Evolutionary conservation across 441 rosid species (phyloP), one percentile per base, ranked within the genome.

Genomic region (Adansonia grandidieri): DNA sequence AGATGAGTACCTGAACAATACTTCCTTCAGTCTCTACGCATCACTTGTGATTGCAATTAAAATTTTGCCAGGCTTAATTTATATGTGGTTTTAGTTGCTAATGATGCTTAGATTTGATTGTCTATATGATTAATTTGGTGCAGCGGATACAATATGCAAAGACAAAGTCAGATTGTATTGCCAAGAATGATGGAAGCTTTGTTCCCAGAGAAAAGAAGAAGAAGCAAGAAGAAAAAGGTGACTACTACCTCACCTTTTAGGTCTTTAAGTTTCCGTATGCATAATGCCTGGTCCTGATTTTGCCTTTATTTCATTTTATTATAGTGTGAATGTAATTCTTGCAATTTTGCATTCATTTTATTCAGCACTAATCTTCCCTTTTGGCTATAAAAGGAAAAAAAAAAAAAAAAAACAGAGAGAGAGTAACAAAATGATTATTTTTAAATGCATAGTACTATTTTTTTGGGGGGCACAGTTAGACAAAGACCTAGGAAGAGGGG

Each of bases 141-240:
- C 89, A 93, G 98, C 87, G 94, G 57, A 90, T 96, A 78, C 98
- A 96, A 79, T 96, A 89, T 71, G 98, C 98, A 73, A 96, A 91
- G 85, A 80, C 91, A 60, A 96, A 91, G 85, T 90, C 98, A 0
- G 98, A 96, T 82, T 93, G 97, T 86, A 66, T 93, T 65, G 86
- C 91, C 80, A 94, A 94, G 80, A 95, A 83, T 0, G 98, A 94
- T 75, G 98, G 98, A 80, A 86, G 92, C 78, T 94, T 84, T 45
- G 91, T 89, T 77, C 89, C 91, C 42, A 91, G 85, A 80, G 98
- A 93, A 79, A 96, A 91, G 90, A 96, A 90, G 88, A 96, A 88
- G 89, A 93, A 90, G 85, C 96, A 93, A 84, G 95, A 96, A 81
- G 98, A 94, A 53, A 91, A 88, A 86, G 93, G 97, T 95, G 65